Conservation (phyloP, 2,329 filamentous ascomycete genomes). For the Epichloe gansuensis region DNA sequence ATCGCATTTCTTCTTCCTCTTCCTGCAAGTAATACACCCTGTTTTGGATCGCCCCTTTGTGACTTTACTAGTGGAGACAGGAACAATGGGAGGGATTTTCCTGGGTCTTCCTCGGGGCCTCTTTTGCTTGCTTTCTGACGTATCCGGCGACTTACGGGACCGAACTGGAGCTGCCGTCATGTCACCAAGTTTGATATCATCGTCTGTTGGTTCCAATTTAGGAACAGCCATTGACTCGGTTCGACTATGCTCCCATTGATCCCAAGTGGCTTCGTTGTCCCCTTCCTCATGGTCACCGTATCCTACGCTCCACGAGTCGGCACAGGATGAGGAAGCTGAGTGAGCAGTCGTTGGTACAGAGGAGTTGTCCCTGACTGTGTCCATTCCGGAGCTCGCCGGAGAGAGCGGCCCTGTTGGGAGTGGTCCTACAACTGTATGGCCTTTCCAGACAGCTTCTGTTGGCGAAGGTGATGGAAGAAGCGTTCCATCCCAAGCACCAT, state of each 20-base stretch:
- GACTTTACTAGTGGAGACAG: conserved; percentile 49
- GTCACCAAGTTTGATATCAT: conserved; percentile 41
- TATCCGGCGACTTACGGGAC: conserved; percentile 11
- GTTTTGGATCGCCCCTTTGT: conserved; percentile 67
- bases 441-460: conserved; percentile 19
- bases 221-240: conserved; percentile 35
- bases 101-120: conserved; percentile 68
- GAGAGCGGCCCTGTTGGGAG: conserved; percentile 37
- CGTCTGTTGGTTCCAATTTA: conserved; percentile 46
- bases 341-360: conserved; percentile 30
- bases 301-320: conserved; percentile 32
- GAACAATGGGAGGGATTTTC: conserved; percentile 60
- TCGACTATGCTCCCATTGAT: conserved; percentile 36
- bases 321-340: conserved; percentile 34
- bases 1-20: conserved; percentile 62
- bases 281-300: conserved; percentile 26
- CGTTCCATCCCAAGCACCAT: conserved; percentile 18
- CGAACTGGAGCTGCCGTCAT: conserved; percentile 29
- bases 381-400: conserved; percentile 39
- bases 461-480: conserved; percentile 21
- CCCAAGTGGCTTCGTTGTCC: conserved; percentile 34
- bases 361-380: conserved; percentile 27
- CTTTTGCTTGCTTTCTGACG: conserved; percentile 35
- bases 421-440: conserved; percentile 14
- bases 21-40: conserved; percentile 55